Evolutionary conservation across 768 basidiomycete genomes (phyloP).

Genomic region (Candolleomyces efflorescens): DNA sequence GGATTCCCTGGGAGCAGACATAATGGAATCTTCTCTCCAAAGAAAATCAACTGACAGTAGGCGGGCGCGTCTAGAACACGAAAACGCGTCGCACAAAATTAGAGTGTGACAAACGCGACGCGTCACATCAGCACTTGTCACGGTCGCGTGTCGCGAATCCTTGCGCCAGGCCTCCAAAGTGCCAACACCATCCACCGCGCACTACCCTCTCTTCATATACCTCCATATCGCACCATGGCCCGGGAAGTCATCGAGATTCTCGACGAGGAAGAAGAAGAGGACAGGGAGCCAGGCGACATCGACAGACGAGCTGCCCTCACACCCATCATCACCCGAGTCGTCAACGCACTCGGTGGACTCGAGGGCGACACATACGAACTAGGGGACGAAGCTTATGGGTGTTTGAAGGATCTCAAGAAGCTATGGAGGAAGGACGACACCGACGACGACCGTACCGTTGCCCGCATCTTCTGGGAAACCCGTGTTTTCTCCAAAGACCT

Average conservation of each 20-base stretch:
- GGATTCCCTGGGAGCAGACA: too few species aligned
- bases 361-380: conserved; percentile 66
- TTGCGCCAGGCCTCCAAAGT: too few species aligned
- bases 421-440: conserved; percentile 96
- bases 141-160: not conserved
- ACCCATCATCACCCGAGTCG: conserved; percentile 68
- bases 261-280: conserved; percentile 24
- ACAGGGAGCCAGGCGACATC: conserved; percentile 5
- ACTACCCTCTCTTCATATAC: not conserved
- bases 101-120: not conserved
- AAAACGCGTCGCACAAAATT: not conserved
- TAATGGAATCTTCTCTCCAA: too few species aligned
- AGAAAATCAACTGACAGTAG: too few species aligned
- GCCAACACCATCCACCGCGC: not conserved
- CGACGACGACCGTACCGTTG: conserved; percentile 94
- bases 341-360: conserved; percentile 76
- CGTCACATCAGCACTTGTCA: not conserved
- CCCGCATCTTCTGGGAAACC: conserved; percentile 89
- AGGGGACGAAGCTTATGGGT: conserved; percentile 79
- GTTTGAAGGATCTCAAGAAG: conserved; percentile 91
- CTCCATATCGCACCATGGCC: conserved; percentile 4
- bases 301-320: conserved; percentile 54
- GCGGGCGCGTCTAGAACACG: too few species aligned
- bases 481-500: conserved; percentile 85
- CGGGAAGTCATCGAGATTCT: conserved; percentile 35